These are phyloP conservation scores for Pythium dissotocum DNA, from an alignment of 352 stramenopile genomes.

Conservation along the genomic window DNA sequence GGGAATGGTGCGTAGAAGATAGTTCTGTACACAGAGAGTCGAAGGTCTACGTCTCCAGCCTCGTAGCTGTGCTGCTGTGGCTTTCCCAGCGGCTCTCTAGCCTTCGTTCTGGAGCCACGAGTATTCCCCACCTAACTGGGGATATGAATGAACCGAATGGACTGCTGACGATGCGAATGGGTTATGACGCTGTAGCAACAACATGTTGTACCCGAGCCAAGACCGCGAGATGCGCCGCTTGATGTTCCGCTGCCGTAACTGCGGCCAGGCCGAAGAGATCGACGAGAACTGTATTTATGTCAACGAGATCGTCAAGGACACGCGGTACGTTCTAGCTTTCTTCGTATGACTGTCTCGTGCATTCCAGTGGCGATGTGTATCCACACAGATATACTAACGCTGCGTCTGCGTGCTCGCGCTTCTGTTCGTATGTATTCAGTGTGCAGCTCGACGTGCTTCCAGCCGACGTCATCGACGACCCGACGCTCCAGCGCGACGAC, in stretches of 20 bases:
- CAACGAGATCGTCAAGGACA: conserved; percentile 89
- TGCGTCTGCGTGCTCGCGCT: neutral
- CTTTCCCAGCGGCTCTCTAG: neutral
- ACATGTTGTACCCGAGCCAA: conserved; percentile 91
- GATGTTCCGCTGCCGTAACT: conserved; percentile 88
- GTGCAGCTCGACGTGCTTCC: conserved; percentile 86
- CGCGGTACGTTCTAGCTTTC: conserved; percentile 44
- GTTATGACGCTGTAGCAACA: conserved; percentile 59
- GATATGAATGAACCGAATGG: neutral
- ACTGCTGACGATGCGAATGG: conserved; percentile 1
- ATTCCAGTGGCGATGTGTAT: neutral
- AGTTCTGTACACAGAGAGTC: neutral
- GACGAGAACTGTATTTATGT: conserved; percentile 92
- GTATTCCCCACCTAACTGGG: neutral
- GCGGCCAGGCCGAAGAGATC: conserved; percentile 83
- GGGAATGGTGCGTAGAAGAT: conserved; percentile 69
- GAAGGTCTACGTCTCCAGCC: too few species aligned
- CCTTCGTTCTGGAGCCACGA: neutral
- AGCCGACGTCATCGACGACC: conserved; percentile 86
- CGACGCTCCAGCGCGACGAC: conserved; percentile 86
- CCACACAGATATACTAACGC: neutral
- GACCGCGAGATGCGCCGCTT: conserved; percentile 83
- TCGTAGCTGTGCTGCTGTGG: neutral
- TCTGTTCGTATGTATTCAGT: conserved; percentile 22
- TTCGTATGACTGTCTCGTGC: too few species aligned